Conservation (phyloP, 805 yeast genomes). For the Pichia nanzhaoensis region DNA sequence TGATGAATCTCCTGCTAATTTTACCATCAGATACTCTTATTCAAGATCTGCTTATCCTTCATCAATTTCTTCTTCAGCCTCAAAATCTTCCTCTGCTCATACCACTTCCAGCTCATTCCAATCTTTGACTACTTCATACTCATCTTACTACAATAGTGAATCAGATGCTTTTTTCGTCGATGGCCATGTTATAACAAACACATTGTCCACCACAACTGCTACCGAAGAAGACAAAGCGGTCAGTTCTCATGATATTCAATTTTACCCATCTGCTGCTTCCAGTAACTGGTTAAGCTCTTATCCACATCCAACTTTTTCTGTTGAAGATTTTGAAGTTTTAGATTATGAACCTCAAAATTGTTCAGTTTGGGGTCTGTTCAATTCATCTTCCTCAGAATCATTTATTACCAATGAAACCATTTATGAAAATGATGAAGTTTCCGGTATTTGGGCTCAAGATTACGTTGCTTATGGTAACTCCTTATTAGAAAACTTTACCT, state of each 20-base stretch:
- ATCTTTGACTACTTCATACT: neutral
- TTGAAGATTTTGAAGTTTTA: slow-evolving; percentile 2
- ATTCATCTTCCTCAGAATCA: slow-evolving; percentile 30
- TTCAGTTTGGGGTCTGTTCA: slow-evolving; percentile 37
- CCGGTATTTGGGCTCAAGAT: slow-evolving; percentile 53
- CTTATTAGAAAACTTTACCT: slow-evolving; percentile 41
- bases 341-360: slow-evolving; percentile 24
- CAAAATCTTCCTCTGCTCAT: neutral
- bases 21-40: slow-evolving; percentile 5
- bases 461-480: slow-evolving; percentile 42
- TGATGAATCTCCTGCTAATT: slow-evolving; percentile 2
- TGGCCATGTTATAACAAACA: slow-evolving; percentile 8
- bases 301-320: slow-evolving; percentile 11
- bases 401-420: slow-evolving; percentile 30
- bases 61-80: neutral
- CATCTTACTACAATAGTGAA: slow-evolving; percentile 8
- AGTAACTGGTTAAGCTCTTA: slow-evolving; percentile 9
- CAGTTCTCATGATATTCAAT: slow-evolving; percentile 6
- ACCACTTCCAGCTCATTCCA: neutral
- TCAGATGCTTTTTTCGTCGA: slow-evolving; percentile 12
- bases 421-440: slow-evolving; percentile 34
- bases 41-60: neutral
- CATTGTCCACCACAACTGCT: slow-evolving; percentile 1
- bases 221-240: neutral
- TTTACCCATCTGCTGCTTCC: slow-evolving; percentile 9